phyloP scores from a whole-genome alignment of 164 flowering plant genomes.

The Liriodendron chinense region DNA sequence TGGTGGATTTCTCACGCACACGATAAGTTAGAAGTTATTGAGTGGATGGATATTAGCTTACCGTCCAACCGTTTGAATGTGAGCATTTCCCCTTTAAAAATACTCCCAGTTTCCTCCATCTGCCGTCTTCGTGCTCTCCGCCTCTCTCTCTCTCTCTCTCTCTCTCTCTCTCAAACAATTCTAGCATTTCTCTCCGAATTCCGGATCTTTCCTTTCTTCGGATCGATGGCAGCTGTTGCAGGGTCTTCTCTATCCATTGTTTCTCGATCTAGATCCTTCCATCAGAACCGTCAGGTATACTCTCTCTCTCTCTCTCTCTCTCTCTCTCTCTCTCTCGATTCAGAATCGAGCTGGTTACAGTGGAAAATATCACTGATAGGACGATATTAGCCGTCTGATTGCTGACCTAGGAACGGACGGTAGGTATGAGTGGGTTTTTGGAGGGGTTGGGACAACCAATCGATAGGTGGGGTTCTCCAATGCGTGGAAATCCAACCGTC shows the following conservation, averaged over 20 bases:
- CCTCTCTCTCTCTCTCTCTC: neutral
- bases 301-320: neutral
- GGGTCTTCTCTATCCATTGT: constrained; percentile 4
- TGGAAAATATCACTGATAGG: too few species aligned
- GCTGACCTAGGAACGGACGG: neutral
- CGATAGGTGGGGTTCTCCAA: too few species aligned
- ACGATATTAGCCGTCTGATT: too few species aligned
- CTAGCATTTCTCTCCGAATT: neutral
- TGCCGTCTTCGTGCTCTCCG: neutral
- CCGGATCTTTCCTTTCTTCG: neutral
- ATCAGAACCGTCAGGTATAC: constrained; percentile 2
- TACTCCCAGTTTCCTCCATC: neutral
- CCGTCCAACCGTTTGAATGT: too few species aligned
- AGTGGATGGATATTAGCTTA: too few species aligned
- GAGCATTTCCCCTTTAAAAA: too few species aligned
- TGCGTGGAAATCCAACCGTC: too few species aligned
- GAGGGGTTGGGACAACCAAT: too few species aligned
- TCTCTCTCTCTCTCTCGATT: neutral
- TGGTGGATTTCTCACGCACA: too few species aligned
- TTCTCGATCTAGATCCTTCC: neutral
- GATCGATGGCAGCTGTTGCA: constrained; percentile 9
- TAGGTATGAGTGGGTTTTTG: neutral
- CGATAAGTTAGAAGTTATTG: too few species aligned
- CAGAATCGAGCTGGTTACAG: neutral
- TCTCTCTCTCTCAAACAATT: neutral